Base-by-base conservation (phyloP, 2,329 filamentous ascomycete genomes). In the Domatiomyces catenatus region DNA sequence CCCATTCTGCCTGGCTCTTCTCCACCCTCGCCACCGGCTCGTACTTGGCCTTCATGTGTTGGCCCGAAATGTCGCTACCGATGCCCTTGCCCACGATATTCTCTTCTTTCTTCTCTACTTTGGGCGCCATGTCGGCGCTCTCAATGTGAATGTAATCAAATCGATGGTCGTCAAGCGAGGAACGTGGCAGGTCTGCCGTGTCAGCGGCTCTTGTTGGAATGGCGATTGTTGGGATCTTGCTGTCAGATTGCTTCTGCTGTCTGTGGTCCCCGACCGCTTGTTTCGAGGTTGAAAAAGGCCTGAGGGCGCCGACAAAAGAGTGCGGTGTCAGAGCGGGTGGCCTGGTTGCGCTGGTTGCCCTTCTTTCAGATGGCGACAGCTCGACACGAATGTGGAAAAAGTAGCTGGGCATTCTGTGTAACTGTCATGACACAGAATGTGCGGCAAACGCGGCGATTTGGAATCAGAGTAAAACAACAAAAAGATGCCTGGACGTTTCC, bases 21-120 rank as follows among this genome's bases (percentile, higher is more conserved):
- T 94, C 84, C 0, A 86, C 87, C 50, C 83, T 79, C 50, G 83
- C 77, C 1, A 90, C 73, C 0, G 84, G 81, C 18, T 86, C 70
- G 62, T 83, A 94, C 55, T 78, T 75, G 4, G 86, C 92, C 64
- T 89, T 94, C 1, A 89, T 94, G 52, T 86, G 82, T 48, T 83
- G 78, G 5, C 84, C 86, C 5, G 79, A 75, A 22, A 73, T 59
- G 64, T 73, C 57, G 63, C 75, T 64, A 66, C 77, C 63, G 66
- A 77, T 63, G 60, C 71, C 59, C 48, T 67, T 69, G 7, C 72
- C 67, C 22, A 72, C 69, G 15, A 67, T 63, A 52, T 71, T 63
- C 55, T 69, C 45, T 54, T 59, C 61, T 24, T 67, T 54, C 53
- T 51, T 61, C 44, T 54, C 48, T 36, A 59, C 60, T 46, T 58